Evolutionary conservation across 1,284 basidiomycete species (phyloP).

Genomic region (Rhodotorula sp.): DNA sequence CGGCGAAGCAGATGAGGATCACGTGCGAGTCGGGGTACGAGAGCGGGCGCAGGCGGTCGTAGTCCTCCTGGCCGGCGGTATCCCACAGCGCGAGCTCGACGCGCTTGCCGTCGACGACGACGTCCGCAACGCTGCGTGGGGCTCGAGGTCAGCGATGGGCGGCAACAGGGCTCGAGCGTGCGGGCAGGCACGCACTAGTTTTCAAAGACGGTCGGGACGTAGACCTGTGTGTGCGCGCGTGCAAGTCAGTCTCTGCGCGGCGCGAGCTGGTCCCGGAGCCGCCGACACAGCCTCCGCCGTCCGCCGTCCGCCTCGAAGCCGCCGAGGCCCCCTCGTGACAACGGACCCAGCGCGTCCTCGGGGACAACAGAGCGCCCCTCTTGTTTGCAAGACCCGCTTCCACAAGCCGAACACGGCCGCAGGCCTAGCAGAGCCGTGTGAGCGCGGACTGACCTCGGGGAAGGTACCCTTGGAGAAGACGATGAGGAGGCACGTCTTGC

Average conservation of each 20-base stretch:
- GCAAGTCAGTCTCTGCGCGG: neutral
- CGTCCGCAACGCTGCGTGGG: slow-evolving; percentile 67
- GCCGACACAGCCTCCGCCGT: neutral
- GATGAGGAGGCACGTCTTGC: slow-evolving; percentile 83
- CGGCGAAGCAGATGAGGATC: slow-evolving; percentile 93
- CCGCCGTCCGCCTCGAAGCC: too few relatives aligned
- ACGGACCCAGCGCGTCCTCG: too few relatives aligned
- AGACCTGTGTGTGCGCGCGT: slow-evolving; percentile 63
- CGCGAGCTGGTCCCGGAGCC: neutral
- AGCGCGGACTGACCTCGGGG: slow-evolving; percentile 70
- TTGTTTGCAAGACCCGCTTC: too few relatives aligned
- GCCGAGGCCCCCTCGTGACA: neutral
- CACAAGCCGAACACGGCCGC: too few relatives aligned
- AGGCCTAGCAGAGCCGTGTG: too few relatives aligned
- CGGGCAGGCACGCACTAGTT: slow-evolving; percentile 57
- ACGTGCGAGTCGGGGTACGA: slow-evolving; percentile 97
- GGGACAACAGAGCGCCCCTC: too few relatives aligned
- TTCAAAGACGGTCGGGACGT: slow-evolving; percentile 97
- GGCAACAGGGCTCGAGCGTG: neutral
- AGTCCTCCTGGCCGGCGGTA: slow-evolving; percentile 97
- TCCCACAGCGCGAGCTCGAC: slow-evolving; percentile 97
- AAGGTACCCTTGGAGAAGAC: slow-evolving; percentile 97
- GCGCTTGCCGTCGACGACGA: slow-evolving; percentile 82
- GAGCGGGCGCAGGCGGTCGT: slow-evolving; percentile 88
- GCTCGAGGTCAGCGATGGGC: neutral